phyloP scores from a whole-genome alignment of 352 stramenopile species.

The Globisporangium paroecandrum region DNA sequence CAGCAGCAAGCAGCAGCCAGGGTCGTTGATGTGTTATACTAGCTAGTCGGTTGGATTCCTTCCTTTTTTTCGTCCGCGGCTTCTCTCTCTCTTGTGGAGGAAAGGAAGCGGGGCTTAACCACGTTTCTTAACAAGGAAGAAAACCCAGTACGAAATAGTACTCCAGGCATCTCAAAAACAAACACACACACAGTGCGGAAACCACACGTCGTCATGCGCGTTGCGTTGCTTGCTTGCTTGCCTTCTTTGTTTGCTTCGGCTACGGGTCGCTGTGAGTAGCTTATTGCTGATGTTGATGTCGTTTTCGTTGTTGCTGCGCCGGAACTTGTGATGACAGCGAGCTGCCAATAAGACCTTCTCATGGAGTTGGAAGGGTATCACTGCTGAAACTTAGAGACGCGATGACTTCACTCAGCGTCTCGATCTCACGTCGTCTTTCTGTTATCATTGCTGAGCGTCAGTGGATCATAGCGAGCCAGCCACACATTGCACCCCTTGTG shows the following conservation, averaged over 20 bases:
- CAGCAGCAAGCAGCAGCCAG: conserved; percentile 3
- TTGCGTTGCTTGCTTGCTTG: conserved; percentile 10
- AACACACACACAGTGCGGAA: conserved; percentile 11
- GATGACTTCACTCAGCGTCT: background rate
- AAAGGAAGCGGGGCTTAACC: conserved; percentile 18
- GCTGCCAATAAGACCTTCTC: too few species aligned
- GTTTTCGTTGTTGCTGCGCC: background rate
- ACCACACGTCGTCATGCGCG: conserved; percentile 4
- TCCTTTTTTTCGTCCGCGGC: conserved; percentile 4
- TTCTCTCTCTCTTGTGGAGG: background rate
- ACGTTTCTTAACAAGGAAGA: conserved; percentile 46
- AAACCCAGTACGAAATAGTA: conserved; percentile 60
- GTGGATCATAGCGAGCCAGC: background rate
- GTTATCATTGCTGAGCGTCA: background rate
- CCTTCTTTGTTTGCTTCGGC: background rate
- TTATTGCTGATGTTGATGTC: too few species aligned
- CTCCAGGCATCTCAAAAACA: conserved; percentile 45
- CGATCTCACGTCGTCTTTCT: background rate
- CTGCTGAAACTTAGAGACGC: background rate
- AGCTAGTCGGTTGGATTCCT: conserved; percentile 20
- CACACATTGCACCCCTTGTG: background rate
- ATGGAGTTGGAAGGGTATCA: background rate
- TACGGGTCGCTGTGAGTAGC: too few species aligned
- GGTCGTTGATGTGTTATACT: conserved; percentile 25
- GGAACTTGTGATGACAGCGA: background rate